Base-by-base conservation (phyloP, 2,329 filamentous ascomycete genomes). In the Beauveria caledonica region DNA sequence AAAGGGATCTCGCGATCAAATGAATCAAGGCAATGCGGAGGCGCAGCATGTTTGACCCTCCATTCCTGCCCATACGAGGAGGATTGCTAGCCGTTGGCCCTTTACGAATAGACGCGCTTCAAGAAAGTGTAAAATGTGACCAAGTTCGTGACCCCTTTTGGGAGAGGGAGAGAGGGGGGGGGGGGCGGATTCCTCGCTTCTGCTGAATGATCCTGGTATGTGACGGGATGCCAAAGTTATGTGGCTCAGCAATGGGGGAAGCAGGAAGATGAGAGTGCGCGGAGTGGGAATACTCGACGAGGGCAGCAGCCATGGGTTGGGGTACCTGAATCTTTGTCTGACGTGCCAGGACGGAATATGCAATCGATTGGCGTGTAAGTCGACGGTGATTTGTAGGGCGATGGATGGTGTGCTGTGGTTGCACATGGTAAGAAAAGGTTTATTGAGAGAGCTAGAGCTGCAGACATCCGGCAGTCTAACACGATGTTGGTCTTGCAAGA, bases 11-110 rank as follows among this genome's bases (percentile, higher is more conserved):
- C 36, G 46, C 55, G 21, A 50, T 50, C 23, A 33, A 36, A 59
- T 21, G 25, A 49, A 33, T 40, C 36, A 27, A 49, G 33, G 55
- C 23, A 19, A 36, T 44, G 56, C 25, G 23, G 56, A 25, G 48
- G 56, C 48, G 46, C 56, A 59, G 56, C 56, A 58, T 27, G 48
- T 51, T 51, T 29, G 36, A 39, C 46, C n/a, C 46, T 51, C 39
- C 56, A 52, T 51, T 51, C 56, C 39, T 11, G 39, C 21, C 25
- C 23, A 59, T 59, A 59, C 46, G 56, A 59, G 56, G 56, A 59
- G 56, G n/a, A 45, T 8, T 13, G 29, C 13, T 13, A 52, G 36
- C 40, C 11, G 15, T 52, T 45, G 46, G 39, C 15, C n/a, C 8
- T n/a, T 44, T 19, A 21, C 46, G 25, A 52, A 51, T 42, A 52